phyloP scores from a whole-genome alignment of 768 basidiomycete species.

The Clitopilus hobsonii region DNA sequence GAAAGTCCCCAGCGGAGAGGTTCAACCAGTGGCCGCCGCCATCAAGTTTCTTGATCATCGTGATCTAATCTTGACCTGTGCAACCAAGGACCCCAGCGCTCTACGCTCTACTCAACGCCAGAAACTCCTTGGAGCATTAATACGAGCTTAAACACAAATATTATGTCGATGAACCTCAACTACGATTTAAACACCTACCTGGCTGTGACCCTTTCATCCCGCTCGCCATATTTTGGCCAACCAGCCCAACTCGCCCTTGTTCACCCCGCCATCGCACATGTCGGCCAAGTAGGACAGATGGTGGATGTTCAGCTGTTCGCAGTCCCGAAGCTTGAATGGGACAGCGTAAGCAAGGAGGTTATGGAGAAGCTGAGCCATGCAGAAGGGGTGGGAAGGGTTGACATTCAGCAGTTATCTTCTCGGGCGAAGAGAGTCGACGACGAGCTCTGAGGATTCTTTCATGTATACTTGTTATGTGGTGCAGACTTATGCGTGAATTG shows the following conservation, averaged over 20 bases:
- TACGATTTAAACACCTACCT: constrained; percentile 21
- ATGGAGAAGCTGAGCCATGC: constrained; percentile 14
- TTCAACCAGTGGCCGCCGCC: not conserved
- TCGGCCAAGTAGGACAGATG: constrained; percentile 27
- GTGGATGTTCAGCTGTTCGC: constrained; percentile 24
- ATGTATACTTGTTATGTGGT: not conserved
- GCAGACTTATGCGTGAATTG: not conserved
- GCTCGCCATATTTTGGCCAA: constrained; percentile 12
- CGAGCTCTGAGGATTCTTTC: constrained; percentile 13
- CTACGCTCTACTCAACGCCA: not conserved
- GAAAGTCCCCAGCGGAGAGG: not conserved
- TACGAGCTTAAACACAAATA: not conserved
- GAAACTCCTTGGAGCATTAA: no score
- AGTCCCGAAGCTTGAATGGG: constrained; percentile 23
- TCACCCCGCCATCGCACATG: constrained; percentile 21
- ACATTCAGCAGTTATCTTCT: constrained; percentile 20
- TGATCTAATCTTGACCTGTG: constrained; percentile 5
- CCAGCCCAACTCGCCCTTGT: constrained; percentile 18
- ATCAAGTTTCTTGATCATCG: not conserved
- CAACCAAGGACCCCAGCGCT: not conserved
- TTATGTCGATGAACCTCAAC: constrained; percentile 17
- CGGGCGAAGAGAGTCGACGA: constrained; percentile 21
- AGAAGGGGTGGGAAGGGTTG: constrained; percentile 21
- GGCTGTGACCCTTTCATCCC: constrained; percentile 19
- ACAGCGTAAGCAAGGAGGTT: constrained; percentile 15